A percentile compares a stretch with the other conserved stretches of the same genome.
phyloP scores from a whole-genome alignment of 179 eudicot species.

The Amaranthus tricolor region DNA sequence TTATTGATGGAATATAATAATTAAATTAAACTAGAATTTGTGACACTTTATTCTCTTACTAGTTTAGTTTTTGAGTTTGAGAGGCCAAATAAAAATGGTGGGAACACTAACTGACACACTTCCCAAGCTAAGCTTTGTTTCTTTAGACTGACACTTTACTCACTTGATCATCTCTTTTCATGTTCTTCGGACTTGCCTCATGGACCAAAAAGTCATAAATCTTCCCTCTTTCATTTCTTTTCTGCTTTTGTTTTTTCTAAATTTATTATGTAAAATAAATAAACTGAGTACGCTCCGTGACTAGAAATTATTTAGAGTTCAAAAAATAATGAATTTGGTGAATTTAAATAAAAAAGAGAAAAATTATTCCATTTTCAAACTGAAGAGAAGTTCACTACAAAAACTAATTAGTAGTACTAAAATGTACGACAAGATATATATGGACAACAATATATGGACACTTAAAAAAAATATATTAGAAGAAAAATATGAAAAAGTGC shows the following conservation, averaged over 20 bases:
- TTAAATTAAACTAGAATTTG: background rate
- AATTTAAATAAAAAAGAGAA: no score
- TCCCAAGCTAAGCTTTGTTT: constrained; percentile 29
- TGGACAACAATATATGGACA: no score
- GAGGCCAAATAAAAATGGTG: background rate
- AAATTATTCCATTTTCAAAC: no score
- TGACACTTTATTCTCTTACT: constrained; percentile 14
- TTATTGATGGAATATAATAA: constrained; percentile 16
- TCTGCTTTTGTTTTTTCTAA: constrained; percentile 11
- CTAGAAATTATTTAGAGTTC: no score
- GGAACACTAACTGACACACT: constrained; percentile 33
- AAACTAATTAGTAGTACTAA: no score
- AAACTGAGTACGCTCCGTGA: no score
- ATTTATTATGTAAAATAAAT: constrained; percentile 7
- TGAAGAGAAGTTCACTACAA: no score
- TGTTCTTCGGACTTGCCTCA: constrained; percentile 30
- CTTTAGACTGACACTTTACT: constrained; percentile 36
- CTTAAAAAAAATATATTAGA: no score
- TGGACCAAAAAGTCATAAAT: constrained; percentile 25
- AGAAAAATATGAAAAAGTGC: no score
- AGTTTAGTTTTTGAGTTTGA: constrained; percentile 14
- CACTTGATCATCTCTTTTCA: constrained; percentile 35
- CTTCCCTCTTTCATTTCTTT: constrained; percentile 19
- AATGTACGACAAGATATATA: no score
- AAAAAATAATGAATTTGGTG: no score